Evolutionary conservation across 257 asterid genomes (phyloP), one percentile per base, ranked within the genome.

Genomic region (Nicotiana noctiflora): DNA sequence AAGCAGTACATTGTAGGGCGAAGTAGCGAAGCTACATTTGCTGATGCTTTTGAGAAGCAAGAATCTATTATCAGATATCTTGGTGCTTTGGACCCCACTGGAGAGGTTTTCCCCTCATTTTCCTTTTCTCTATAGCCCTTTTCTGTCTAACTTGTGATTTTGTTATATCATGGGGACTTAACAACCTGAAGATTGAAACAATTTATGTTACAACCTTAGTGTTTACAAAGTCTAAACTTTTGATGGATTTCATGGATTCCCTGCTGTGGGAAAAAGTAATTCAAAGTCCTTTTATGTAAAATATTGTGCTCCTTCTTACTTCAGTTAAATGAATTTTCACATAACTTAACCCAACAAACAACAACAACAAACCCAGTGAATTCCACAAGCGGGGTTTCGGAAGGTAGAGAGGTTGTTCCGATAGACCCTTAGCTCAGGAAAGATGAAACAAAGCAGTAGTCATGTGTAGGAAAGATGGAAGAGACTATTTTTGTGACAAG

Each of bases 1-100:
- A 93, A 95, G 90, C 89, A 91, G 80, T 92, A 80, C 77, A 87
- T 90, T 3, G 96, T 91, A 77, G 97, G 99, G 77, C 75, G 97
- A 81, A 75, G 96, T 84, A 92, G 93, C 55, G 96, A 90, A 83
- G 93, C 95, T 61, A 89, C 93, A 61, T 89, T 91, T 74, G 79
- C 91, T 17, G 90, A 89, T 11, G 94, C 95, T 8, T 92, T 93
- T 75, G 87, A 88, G 91, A 95, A 87, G 92, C 97, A 95, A 66
- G 94, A 95, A 84, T 96, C 93, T 44, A 90, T 95, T 57, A 70
- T 95, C 65, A 89, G 97, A 60, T 89, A 82, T 75, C 96, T 95
- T 8, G 97, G 93, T 34, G 92, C 90, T 17, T 85, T 87, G 65
- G 98, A 93, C 88, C 90, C 94, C 77, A 85, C 91, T 29, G 99